Evolutionary conservation across 2,329 filamentous ascomycete genomes (phyloP).

Genomic region (Colletotrichum cordylinicola): DNA sequence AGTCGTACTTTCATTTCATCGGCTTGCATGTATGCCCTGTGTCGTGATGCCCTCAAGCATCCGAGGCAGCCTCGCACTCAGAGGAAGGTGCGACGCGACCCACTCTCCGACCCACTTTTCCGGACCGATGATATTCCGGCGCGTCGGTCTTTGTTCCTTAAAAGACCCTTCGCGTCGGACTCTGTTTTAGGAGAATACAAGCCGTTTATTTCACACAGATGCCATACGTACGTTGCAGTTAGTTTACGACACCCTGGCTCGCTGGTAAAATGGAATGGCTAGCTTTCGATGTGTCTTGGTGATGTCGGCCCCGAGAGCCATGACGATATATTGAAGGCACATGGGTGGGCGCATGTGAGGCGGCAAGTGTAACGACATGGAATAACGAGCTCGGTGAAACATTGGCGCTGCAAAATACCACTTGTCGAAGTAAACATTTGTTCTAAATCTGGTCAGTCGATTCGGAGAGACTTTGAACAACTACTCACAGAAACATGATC

Average conservation of each 20-base stretch:
- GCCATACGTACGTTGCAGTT: too few species aligned
- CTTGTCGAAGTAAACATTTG: constrained; percentile 24
- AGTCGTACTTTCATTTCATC: constrained; percentile 23
- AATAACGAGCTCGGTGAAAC: constrained; percentile 22
- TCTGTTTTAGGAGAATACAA: too few species aligned
- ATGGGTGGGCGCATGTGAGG: constrained; percentile 25
- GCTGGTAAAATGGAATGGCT: constrained; percentile 24
- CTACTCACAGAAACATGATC: constrained; percentile 31
- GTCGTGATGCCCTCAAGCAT: too few species aligned
- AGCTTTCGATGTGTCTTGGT: constrained; percentile 17
- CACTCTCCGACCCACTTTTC: too few species aligned
- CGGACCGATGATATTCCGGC: too few species aligned
- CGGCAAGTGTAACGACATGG: constrained; percentile 15
- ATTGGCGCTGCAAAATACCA: constrained; percentile 23
- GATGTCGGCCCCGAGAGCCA: constrained; percentile 22
- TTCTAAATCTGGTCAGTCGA: not conserved
- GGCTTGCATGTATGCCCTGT: constrained; percentile 21
- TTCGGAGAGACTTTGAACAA: not conserved
- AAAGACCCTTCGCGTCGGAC: too few species aligned
- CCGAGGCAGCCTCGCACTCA: too few species aligned
- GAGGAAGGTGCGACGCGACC: too few species aligned
- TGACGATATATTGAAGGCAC: constrained; percentile 26
- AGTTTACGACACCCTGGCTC: too few species aligned
- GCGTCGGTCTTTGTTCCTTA: too few species aligned
- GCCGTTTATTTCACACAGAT: too few species aligned